phyloP scores from a whole-genome alignment of 306 rosid species.

The Ziziphus jujuba region DNA sequence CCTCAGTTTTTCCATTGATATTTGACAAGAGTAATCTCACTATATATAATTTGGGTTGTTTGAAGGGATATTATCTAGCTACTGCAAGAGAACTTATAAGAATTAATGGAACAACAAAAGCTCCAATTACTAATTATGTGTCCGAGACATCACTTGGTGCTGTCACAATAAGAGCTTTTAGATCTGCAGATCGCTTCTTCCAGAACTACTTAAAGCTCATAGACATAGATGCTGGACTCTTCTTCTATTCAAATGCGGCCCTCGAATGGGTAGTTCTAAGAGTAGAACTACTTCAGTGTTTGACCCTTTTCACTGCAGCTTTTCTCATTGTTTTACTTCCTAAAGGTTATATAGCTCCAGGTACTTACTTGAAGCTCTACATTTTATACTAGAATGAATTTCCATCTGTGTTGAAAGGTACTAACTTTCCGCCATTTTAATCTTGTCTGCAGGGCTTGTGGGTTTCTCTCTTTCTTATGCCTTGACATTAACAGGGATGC shows the following conservation, averaged over 20 bases:
- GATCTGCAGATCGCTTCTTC: constrained; percentile 52
- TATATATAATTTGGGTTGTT: not conserved
- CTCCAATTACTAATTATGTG: constrained; percentile 78
- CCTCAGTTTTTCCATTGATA: not conserved
- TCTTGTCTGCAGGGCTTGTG: constrained; percentile 59
- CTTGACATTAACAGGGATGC: constrained; percentile 40
- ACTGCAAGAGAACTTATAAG: constrained; percentile 69
- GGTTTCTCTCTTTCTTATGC: constrained; percentile 82
- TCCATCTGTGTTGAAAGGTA: not conserved
- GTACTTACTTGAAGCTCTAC: constrained; percentile 25
- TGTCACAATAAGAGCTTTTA: constrained; percentile 74
- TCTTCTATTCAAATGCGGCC: constrained; percentile 64
- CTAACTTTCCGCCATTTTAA: not conserved
- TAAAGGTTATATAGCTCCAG: constrained; percentile 53
- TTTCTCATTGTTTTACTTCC: constrained; percentile 60
- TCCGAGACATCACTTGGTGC: constrained; percentile 80
- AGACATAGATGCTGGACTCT: constrained; percentile 63
- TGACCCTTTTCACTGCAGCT: constrained; percentile 65
- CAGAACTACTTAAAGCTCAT: constrained; percentile 53
- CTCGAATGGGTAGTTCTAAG: constrained; percentile 69
- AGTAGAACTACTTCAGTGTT: constrained; percentile 63
- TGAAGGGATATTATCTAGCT: constrained; percentile 70
- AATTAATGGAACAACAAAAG: constrained; percentile 89
- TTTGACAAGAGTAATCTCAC: not conserved
- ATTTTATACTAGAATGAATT: not conserved